These are phyloP conservation scores for Rhododendron kiyosumense DNA, from an alignment of 148 eudicot genomes.

Conservation along the genomic window DNA sequence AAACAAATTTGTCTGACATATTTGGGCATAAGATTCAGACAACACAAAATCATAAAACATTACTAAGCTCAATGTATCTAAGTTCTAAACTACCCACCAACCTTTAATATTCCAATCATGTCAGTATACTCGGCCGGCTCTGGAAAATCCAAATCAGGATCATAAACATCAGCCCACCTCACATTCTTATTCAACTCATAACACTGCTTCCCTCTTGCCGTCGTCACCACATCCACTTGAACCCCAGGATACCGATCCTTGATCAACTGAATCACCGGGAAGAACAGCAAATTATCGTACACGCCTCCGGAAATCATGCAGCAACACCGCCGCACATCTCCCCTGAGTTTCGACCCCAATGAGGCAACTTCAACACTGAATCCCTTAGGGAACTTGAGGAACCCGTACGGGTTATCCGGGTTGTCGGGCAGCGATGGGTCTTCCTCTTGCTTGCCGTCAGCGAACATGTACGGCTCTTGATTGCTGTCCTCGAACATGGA, in stretches of 20 bases:
- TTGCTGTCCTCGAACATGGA: constrained; percentile 51
- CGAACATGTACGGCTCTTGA: constrained; percentile 37
- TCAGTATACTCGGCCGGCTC: constrained; percentile 77
- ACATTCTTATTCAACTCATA: constrained; percentile 91
- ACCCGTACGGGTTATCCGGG: constrained; percentile 72
- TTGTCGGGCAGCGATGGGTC: constrained; percentile 72
- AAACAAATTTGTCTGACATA: neutral
- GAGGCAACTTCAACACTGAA: constrained; percentile 76
- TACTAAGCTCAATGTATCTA: neutral
- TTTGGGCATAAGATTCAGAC: neutral
- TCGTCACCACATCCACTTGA: constrained; percentile 61
- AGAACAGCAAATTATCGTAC: constrained; percentile 81
- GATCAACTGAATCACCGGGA: constrained; percentile 76
- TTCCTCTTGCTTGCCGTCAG: constrained; percentile 82
- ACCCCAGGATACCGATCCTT: constrained; percentile 90
- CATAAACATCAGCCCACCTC: constrained; percentile 79
- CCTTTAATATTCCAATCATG: constrained; percentile 81
- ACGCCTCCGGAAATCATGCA: constrained; percentile 83
- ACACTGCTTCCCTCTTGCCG: constrained; percentile 73
- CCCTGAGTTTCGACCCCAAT: constrained; percentile 63
- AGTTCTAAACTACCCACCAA: constrained; percentile 16
- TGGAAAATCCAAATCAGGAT: constrained; percentile 65
- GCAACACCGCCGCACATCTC: constrained; percentile 87
- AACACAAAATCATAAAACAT: neutral
- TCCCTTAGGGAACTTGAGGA: constrained; percentile 77